Conservation (phyloP, 441 rosid species). For the Pelargonium citronellum region DNA sequence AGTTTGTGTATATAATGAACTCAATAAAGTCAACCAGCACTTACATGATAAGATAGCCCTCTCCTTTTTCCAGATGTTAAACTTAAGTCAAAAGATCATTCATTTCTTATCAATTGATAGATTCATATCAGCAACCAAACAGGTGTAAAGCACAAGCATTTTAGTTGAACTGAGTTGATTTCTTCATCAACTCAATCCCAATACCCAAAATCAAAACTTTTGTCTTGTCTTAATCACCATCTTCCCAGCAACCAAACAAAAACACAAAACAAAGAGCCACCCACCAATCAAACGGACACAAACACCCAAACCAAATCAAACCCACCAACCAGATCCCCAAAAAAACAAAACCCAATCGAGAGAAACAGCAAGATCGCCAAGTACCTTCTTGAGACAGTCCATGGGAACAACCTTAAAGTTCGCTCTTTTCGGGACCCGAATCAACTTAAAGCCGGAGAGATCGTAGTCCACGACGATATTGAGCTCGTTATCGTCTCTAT, state of each 20-base stretch:
- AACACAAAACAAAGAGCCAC: neutral
- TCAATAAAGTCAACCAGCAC: neutral
- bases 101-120: neutral
- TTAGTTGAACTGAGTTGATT: neutral
- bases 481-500: conserved; percentile 20
- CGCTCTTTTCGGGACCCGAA: conserved; percentile 60
- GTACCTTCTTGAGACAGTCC: conserved; percentile 77
- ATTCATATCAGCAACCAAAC: neutral
- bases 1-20: neutral
- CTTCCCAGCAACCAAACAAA: neutral
- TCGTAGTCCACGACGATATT: conserved; percentile 43
- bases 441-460: conserved; percentile 35
- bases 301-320: neutral
- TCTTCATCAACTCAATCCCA: neutral
- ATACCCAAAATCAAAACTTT: neutral
- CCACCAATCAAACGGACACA: neutral
- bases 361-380: neutral
- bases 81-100: neutral
- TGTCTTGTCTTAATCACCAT: neutral
- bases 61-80: neutral
- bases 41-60: too few species aligned
- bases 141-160: neutral
- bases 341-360: neutral
- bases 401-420: conserved; percentile 35
- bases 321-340: neutral